Evolutionary conservation across 148 eudicot genomes (phyloP).

Genomic region (Simmondsia chinensis): DNA sequence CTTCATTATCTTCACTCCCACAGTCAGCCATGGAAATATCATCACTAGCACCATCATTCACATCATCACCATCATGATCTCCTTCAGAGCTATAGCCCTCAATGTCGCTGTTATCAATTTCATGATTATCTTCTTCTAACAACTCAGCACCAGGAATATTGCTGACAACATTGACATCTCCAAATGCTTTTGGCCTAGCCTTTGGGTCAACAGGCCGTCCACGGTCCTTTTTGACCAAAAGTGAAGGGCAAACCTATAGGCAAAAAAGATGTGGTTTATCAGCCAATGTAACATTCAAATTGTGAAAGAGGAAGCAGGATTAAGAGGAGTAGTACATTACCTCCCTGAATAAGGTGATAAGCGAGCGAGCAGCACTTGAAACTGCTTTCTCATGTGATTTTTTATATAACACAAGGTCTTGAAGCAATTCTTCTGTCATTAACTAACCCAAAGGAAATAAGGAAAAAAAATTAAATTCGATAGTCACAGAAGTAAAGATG

Average conservation of each 20-base stretch:
- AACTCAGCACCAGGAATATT: slow-evolving; percentile 74
- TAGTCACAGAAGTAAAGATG: too few relatives aligned
- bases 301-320: not conserved
- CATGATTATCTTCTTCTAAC: slow-evolving; percentile 18
- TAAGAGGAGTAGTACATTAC: slow-evolving; percentile 24
- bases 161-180: slow-evolving; percentile 63
- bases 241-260: slow-evolving; percentile 85
- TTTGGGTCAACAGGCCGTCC: slow-evolving; percentile 75
- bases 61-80: slow-evolving; percentile 20
- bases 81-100: slow-evolving; percentile 21
- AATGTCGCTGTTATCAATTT: slow-evolving; percentile 16
- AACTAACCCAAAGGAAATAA: slow-evolving; percentile 33
- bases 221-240: slow-evolving; percentile 81
- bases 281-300: too few relatives aligned
- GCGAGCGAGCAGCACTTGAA: slow-evolving; percentile 89
- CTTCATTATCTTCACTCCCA: slow-evolving; percentile 17
- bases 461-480: not conserved
- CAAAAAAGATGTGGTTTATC: too few relatives aligned
- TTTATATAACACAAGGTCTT: slow-evolving; percentile 88
- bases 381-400: slow-evolving; percentile 88
- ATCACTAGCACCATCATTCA: slow-evolving; percentile 9
- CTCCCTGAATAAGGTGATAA: slow-evolving; percentile 86
- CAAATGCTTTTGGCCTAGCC: slow-evolving; percentile 87
- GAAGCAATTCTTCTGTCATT: slow-evolving; percentile 97
- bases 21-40: slow-evolving; percentile 7